Base-by-base conservation (phyloP, 2,329 filamentous ascomycete species). In the Talaromyces piceae region DNA sequence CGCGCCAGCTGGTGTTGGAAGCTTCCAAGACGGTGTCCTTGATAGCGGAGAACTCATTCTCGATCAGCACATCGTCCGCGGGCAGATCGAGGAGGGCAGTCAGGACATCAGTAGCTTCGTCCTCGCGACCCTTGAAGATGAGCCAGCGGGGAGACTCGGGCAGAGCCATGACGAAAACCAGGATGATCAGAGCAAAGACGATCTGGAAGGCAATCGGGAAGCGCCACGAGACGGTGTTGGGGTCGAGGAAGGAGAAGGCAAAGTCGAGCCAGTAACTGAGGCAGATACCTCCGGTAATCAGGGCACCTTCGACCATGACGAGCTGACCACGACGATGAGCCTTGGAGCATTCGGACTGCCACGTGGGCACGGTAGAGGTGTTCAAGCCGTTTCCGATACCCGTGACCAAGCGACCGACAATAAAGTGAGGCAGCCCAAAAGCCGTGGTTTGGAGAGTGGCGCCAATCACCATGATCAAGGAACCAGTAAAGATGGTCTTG, bases 61-160 rank as follows among this genome's bases (percentile, higher is more conserved):
- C 65, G 26, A 79, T 61, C 43, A 68, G 69, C 18, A 65, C 61
- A 46, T 76, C 70, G 18, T 77, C 73, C 26, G 71, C 66, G 2
- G 72, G 63, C 16, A 75, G 69, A 45, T 78, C 73, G 50, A 72
- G 67, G 3, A 79, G 62, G 13, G 73, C 74, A 2, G 62, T 64
- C 26, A 79, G 61, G 2, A 79, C 74, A 12, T 71, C 62, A 9
- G 72, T 60, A 0, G 77, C 76, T 56, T 78, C 73, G 18, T 79
- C 73, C 54, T 80, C 76, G 12, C 72, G 69, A 37, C 78, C 78
- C 60, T 79, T 78, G 45, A 80, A 62, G 23, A 82, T 74, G 5
- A 83, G 68, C 76, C 78, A 82, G 48, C 80, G 73, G 8, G 80
- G 79, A 0, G 77, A 80, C 58, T 83, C 80, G 9, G 79, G 79